phyloP scores from a whole-genome alignment of 1,139 yeast species.

The Blastobotrys apis region DNA sequence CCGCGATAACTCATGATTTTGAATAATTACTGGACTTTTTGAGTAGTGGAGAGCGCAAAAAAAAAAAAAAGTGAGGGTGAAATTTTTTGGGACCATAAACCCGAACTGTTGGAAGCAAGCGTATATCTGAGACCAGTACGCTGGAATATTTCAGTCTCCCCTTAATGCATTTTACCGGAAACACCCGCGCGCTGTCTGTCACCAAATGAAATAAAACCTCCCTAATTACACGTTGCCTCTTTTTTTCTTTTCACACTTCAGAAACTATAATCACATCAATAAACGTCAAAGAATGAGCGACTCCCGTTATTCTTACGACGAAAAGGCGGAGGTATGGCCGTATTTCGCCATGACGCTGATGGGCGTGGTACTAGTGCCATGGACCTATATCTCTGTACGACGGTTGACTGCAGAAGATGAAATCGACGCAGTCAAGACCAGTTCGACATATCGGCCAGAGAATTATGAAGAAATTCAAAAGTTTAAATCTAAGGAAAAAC shows the following conservation, averaged over 20 bases:
- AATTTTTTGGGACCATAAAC: constrained; percentile 3
- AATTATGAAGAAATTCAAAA: constrained; percentile 43
- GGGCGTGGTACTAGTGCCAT: constrained; percentile 62
- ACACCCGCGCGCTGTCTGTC: too few species aligned
- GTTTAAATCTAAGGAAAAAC: constrained; percentile 39
- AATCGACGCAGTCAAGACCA: constrained; percentile 8
- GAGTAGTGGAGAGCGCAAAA: not conserved
- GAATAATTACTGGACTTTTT: not conserved
- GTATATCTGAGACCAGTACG: not conserved
- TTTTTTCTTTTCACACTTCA: too few species aligned
- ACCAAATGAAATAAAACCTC: too few species aligned
- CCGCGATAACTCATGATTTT: constrained; percentile 12
- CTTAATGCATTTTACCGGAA: not conserved
- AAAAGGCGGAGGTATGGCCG: constrained; percentile 93
- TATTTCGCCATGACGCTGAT: constrained; percentile 77
- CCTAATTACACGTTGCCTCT: not conserved
- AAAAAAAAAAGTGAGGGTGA: constrained; percentile 1
- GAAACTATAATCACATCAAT: too few species aligned
- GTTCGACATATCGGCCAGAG: constrained; percentile 35
- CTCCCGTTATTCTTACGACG: constrained; percentile 64
- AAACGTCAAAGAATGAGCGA: constrained; percentile 32
- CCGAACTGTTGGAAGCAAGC: too few species aligned
- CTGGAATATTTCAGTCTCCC: too few species aligned
- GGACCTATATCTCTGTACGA: constrained; percentile 47
- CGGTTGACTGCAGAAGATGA: constrained; percentile 16